Percentiles rank a stretch among this genome's conserved stretches.
phyloP scores from a whole-genome alignment of 495 filamentous ascomycete species.

The Tuber indicum region DNA sequence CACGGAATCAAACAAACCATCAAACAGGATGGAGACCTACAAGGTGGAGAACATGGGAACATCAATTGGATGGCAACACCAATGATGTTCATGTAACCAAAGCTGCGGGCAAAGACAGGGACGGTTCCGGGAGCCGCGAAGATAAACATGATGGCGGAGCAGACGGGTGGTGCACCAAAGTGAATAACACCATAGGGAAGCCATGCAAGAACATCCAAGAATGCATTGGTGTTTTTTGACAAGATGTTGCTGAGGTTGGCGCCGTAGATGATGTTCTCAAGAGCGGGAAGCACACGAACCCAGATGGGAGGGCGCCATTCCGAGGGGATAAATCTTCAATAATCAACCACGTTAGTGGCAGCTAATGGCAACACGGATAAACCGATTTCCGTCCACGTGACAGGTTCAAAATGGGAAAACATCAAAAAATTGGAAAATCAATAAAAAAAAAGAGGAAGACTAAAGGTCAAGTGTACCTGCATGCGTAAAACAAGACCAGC shows the following conservation, averaged over 20 bases:
- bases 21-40: conserved; percentile 36
- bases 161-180: conserved; percentile 76
- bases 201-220: conserved; percentile 86
- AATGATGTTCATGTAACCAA: conserved; percentile 85
- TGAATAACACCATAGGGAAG: conserved; percentile 87
- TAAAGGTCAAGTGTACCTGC: conserved; percentile 60
- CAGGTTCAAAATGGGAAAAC: neutral
- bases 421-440: neutral
- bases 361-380: conserved; percentile 17
- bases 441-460: conserved; percentile 18
- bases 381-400: conserved; percentile 28
- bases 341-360: conserved; percentile 23
- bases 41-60: conserved; percentile 90
- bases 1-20: neutral
- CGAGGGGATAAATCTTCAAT: conserved; percentile 68
- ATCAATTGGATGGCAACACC: conserved; percentile 80
- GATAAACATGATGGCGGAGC: conserved; percentile 71
- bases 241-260: conserved; percentile 94
- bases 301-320: conserved; percentile 86
- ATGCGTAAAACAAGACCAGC: conserved; percentile 82
- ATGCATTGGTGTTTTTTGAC: conserved; percentile 74
- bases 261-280: conserved; percentile 95
- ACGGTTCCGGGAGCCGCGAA: conserved; percentile 81
- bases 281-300: conserved; percentile 87
- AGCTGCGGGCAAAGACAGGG: conserved; percentile 76